Percentiles rank a stretch among this genome's conserved stretches.
Evolutionary conservation across 148 eudicot genomes (phyloP).

Genomic region (Spergularia marina): DNA sequence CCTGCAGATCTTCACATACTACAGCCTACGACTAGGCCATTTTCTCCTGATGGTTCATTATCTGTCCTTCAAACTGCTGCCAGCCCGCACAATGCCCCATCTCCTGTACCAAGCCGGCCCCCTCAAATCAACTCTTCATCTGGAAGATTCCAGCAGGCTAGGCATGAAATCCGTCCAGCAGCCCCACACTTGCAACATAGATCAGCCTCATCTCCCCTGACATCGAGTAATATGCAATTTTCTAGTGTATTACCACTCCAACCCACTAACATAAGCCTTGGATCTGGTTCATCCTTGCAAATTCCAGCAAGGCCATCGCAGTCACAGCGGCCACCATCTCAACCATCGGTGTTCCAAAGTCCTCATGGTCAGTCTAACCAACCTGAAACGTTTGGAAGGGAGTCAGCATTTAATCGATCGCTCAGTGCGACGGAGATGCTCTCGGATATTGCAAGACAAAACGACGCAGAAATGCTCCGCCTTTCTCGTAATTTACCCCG

Average conservation of each 20-base stretch:
- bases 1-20: slow-evolving; percentile 31
- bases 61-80: slow-evolving; percentile 24
- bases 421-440: slow-evolving; percentile 29
- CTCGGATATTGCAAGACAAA: slow-evolving; percentile 21
- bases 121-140: slow-evolving; percentile 37
- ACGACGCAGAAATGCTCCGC: background rate
- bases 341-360: background rate
- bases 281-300: slow-evolving; percentile 20
- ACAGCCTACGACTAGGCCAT: slow-evolving; percentile 27
- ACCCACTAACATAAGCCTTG: slow-evolving; percentile 9
- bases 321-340: background rate
- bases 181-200: slow-evolving; percentile 55
- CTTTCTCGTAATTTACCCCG: background rate
- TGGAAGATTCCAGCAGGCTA: slow-evolving; percentile 26
- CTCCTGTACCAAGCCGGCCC: slow-evolving; percentile 32
- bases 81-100: slow-evolving; percentile 27
- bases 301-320: slow-evolving; percentile 2
- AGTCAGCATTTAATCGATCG: slow-evolving; percentile 2
- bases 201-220: slow-evolving; percentile 22
- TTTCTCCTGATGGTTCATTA: slow-evolving; percentile 28
- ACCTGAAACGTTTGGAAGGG: slow-evolving; percentile 15
- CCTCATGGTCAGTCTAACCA: slow-evolving; percentile 19
- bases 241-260: slow-evolving; percentile 23
- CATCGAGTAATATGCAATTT: slow-evolving; percentile 24
- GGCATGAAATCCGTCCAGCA: slow-evolving; percentile 41